phyloP scores from a whole-genome alignment of 805 yeast genomes.

The Ogataea saltuana region DNA sequence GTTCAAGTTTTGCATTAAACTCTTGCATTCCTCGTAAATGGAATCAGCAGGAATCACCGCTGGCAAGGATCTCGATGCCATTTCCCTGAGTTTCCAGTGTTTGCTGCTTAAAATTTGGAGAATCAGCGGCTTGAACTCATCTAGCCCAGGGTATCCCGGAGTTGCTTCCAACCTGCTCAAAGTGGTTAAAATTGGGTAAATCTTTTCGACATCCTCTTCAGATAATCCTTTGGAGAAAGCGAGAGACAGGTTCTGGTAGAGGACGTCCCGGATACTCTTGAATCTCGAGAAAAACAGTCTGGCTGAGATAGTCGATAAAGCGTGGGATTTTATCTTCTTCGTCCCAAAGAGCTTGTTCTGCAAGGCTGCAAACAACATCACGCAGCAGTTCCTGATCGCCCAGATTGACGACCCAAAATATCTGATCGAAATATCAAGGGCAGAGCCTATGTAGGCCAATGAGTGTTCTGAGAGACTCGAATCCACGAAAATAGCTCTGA shows the following conservation, averaged over 20 bases:
- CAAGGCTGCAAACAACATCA: slow-evolving; percentile 86
- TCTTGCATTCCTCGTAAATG: slow-evolving; percentile 31
- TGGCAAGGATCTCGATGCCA: slow-evolving; percentile 74
- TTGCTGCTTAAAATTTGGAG: slow-evolving; percentile 48
- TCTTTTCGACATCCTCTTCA: slow-evolving; percentile 49
- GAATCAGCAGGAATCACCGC: slow-evolving; percentile 43
- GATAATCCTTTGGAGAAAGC: slow-evolving; percentile 29
- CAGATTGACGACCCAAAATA: slow-evolving; percentile 68
- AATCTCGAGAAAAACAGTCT: slow-evolving; percentile 71
- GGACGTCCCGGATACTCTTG: slow-evolving; percentile 49
- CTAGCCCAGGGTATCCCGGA: slow-evolving; percentile 52
- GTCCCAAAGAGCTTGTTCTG: slow-evolving; percentile 80
- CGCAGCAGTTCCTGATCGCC: slow-evolving; percentile 90
- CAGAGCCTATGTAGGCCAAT: slow-evolving; percentile 56
- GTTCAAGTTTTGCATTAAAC: slow-evolving; percentile 11
- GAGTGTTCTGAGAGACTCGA: slow-evolving; percentile 59
- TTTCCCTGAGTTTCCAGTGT: slow-evolving; percentile 84
- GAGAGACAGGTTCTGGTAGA: slow-evolving; percentile 44
- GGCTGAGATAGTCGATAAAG: slow-evolving; percentile 37
- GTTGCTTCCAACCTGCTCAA: slow-evolving; percentile 67
- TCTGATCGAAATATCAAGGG: slow-evolving; percentile 22
- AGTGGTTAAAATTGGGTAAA: slow-evolving; percentile 76
- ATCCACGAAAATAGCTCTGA: slow-evolving; percentile 73
- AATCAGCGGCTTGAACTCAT: slow-evolving; percentile 52
- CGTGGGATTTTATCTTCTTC: slow-evolving; percentile 38